Conservation (phyloP, 306 rosid species). For the Elaeagnus macrophylla region DNA sequence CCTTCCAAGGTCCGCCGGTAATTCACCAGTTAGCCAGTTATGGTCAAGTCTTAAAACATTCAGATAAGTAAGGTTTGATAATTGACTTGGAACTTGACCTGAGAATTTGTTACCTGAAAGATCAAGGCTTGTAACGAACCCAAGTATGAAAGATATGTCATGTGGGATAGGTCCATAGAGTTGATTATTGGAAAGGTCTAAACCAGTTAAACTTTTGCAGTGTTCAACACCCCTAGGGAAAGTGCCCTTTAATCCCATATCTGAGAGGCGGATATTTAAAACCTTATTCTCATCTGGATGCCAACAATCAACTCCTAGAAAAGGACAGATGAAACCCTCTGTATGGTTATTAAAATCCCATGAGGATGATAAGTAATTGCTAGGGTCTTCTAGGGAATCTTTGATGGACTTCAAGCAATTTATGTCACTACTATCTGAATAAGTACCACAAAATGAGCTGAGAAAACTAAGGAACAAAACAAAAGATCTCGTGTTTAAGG, state of each 20-base stretch:
- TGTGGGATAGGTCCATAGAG: conserved; percentile 24
- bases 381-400: no score
- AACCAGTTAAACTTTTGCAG: conserved; percentile 7
- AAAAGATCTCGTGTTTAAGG: no score
- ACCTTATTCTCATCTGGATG: conserved; percentile 3
- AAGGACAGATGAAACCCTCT: conserved; percentile 7
- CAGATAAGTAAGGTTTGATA: conserved; percentile 15
- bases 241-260: conserved; percentile 22
- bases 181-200: conserved; percentile 17
- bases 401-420: no score
- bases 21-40: conserved; percentile 21
- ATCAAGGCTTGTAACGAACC: conserved; percentile 11
- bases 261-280: not conserved
- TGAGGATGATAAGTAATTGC: not conserved
- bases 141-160: conserved; percentile 4
- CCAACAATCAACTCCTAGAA: conserved; percentile 25
- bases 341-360: not conserved
- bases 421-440: no score
- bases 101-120: conserved; percentile 23
- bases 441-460: no score
- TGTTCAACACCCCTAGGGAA: conserved; percentile 17
- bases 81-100: conserved; percentile 25
- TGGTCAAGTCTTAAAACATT: conserved; percentile 18
- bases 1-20: conserved; percentile 25
- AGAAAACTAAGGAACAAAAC: no score